A percentile compares a stretch with the other conserved stretches of the same genome.
These are phyloP conservation scores for Magnaporthiopsis poae DNA, from an alignment of 2,329 filamentous ascomycete genomes.

Conservation along the genomic window DNA sequence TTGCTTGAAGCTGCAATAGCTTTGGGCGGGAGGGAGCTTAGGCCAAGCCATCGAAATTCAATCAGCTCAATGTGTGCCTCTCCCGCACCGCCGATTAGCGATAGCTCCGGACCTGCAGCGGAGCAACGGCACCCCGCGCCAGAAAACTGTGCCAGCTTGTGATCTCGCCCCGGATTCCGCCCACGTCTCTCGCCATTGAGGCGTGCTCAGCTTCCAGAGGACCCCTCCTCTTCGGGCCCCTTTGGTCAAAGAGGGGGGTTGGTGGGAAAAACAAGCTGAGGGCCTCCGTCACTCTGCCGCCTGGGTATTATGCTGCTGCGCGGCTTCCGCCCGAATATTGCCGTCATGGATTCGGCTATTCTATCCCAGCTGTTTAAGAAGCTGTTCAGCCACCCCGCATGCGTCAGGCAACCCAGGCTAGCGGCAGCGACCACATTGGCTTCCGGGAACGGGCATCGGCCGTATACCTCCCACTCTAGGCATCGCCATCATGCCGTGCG, in stretches of 20 bases:
- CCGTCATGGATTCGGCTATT: constrained; percentile 23
- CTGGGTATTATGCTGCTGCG: constrained; percentile 9
- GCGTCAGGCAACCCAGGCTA: constrained; percentile 31
- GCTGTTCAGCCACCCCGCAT: constrained; percentile 67
- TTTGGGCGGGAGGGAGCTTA: constrained; percentile 13
- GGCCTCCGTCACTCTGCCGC: not conserved
- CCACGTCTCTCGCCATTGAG: not conserved
- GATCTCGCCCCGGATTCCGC: not conserved
- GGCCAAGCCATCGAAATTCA: constrained; percentile 17
- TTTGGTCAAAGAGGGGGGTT: not conserved
- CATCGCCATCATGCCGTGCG: not conserved
- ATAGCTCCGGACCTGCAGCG: not conserved
- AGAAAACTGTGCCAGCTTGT: not conserved
- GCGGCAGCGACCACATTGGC: constrained; percentile 1
- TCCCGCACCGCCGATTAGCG: not conserved
- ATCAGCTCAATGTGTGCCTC: constrained; percentile 4
- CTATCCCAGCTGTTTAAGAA: constrained; percentile 71
- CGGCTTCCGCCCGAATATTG: constrained; percentile 61
- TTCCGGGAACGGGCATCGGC: constrained; percentile 6
- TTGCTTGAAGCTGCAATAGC: not conserved
- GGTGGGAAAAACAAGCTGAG: not conserved
- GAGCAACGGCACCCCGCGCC: not conserved
- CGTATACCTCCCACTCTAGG: not conserved
- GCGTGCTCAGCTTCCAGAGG: not conserved
- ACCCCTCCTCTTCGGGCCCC: not conserved